Base-by-base conservation (phyloP, 345 rosid genomes). In the Lepidium aucheri region DNA sequence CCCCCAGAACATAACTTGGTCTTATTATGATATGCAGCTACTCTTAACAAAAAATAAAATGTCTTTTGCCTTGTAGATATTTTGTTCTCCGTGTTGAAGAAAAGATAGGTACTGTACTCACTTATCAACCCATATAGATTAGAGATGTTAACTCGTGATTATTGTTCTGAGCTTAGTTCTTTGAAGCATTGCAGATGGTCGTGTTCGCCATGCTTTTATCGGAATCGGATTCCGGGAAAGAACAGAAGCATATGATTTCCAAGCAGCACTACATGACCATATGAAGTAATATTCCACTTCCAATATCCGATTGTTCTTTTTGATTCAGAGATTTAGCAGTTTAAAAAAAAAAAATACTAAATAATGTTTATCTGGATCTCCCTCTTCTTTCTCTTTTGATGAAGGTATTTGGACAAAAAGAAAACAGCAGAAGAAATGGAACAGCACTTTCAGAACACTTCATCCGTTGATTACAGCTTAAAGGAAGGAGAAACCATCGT, bases 11-110 rank as follows among this genome's bases (percentile, higher is more conserved):
- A 46, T 28, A 71, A 68, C 36, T 62, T 54, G 53, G 39, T 60
- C 59, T 24, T 64, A 39, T 58, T 34, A 47, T 65, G 12, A 9
- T 30, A 9, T 9, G 11, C 40, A 53, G 14, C 33, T 68, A 50
- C 9, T 40, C 53, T 47, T 47, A 32, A 44, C 49, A 38, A 38
- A n/a, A 12, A 41, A 26, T 0, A 26, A 26, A 22, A 3, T 46
- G 8, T 46, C 62, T 70, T 73, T 74, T 68, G 61, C 73, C 81
- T 60, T 84, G 89, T 88, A 95, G 99, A 82, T 95, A 95, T 73
- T 95, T 95, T 83, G 99, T 95, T 68, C 95, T 95, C 73, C 95
- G 98, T 57, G 75, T 95, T 75, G 99, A 91, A 82, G 99, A 95
- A 82, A 80, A 76, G 54, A 87, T 95, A n/a, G 94, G 99, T 94